phyloP scores from a whole-genome alignment of 2,329 filamentous ascomycete genomes.

The Paraconiothyrium sp. region DNA sequence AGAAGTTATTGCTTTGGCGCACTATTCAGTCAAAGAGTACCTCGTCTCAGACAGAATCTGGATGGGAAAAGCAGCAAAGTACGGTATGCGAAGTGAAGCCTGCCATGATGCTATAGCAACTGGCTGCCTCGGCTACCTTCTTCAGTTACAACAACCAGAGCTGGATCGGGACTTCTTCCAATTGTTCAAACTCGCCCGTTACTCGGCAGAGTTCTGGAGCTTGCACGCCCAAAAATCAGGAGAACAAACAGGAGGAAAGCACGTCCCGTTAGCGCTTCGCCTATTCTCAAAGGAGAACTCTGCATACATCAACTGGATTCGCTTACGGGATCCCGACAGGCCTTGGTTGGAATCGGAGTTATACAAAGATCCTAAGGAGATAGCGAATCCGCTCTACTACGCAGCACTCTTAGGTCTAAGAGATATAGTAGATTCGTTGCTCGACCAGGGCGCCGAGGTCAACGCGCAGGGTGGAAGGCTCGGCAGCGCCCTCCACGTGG shows the following conservation, averaged over 20 bases:
- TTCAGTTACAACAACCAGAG: slow-evolving; percentile 21
- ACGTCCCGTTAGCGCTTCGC: slow-evolving; percentile 16
- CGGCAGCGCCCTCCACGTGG: no score
- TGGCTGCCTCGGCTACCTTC: slow-evolving; percentile 29
- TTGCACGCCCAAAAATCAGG: slow-evolving; percentile 15
- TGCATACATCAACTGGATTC: slow-evolving; percentile 33
- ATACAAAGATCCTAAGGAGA: no score
- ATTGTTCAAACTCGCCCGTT: slow-evolving; percentile 24
- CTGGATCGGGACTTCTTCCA: no score
- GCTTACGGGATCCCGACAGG: slow-evolving; percentile 27
- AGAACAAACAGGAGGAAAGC: background rate
- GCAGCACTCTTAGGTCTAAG: no score
- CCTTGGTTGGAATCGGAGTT: background rate
- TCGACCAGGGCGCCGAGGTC: no score
- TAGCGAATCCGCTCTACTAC: no score
- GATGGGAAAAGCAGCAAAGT: slow-evolving; percentile 17
- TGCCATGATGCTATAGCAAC: slow-evolving; percentile 25
- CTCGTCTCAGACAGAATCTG: slow-evolving; percentile 27
- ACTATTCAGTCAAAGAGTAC: slow-evolving; percentile 43
- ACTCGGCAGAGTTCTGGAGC: slow-evolving; percentile 30
- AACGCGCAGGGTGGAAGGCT: no score
- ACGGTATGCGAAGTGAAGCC: slow-evolving; percentile 20
- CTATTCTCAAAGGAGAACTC: slow-evolving; percentile 22
- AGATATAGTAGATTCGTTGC: no score
- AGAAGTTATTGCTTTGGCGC: slow-evolving; percentile 26